Evolutionary conservation across 2,329 filamentous ascomycete genomes (phyloP).

Genomic region (Phialophora tarda): DNA sequence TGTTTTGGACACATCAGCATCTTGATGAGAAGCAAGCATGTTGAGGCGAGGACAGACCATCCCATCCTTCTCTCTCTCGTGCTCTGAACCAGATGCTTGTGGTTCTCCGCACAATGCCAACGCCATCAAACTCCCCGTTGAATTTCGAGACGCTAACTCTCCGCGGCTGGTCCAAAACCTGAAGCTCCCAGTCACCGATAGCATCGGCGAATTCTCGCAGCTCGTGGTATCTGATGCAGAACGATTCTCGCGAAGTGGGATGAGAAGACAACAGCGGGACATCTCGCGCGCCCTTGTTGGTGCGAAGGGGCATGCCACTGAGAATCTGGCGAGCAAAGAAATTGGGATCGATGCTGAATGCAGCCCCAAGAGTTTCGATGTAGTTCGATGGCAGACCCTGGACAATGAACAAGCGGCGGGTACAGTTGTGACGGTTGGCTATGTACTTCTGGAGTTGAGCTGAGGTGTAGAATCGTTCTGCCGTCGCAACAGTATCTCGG

Average conservation of each 20-base stretch:
- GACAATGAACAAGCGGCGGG: neutral
- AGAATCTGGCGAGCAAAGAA: constrained; percentile 10
- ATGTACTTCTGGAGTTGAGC: neutral
- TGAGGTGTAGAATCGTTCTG: constrained; percentile 1
- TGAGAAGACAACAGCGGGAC: constrained; percentile 8
- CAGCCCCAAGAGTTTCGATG: constrained; percentile 1
- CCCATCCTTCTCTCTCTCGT: neutral
- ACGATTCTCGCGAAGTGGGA: constrained; percentile 9
- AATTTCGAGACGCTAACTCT: constrained; percentile 11
- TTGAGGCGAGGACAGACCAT: constrained; percentile 11
- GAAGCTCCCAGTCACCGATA: constrained; percentile 10
- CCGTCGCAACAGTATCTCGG: neutral
- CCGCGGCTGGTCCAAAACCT: neutral
- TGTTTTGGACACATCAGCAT: neutral
- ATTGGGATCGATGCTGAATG: constrained; percentile 13
- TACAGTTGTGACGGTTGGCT: neutral
- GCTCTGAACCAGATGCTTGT: constrained; percentile 7
- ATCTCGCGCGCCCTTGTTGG: neutral
- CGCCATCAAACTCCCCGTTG: constrained; percentile 11
- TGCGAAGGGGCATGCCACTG: constrained; percentile 1
- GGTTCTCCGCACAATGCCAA: constrained; percentile 7
- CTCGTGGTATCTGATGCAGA: constrained; percentile 12
- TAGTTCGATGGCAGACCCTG: constrained; percentile 6
- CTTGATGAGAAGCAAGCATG: neutral
- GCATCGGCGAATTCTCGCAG: constrained; percentile 1